Evolutionary conservation across 2,329 filamentous ascomycete species (phyloP).

Genomic region (Beauveria medogensis): DNA sequence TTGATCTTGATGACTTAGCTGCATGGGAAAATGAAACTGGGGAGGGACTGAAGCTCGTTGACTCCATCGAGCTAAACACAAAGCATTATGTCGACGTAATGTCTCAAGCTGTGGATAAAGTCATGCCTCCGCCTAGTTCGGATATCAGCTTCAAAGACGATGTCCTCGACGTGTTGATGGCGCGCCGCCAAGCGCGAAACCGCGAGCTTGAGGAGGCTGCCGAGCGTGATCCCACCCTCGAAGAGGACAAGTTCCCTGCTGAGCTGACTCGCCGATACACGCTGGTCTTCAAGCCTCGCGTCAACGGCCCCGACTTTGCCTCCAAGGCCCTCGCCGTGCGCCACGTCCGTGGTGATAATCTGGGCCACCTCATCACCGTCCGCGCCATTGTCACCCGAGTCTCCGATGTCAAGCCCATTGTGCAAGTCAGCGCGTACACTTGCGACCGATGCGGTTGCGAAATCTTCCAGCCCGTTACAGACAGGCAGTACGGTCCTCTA

Average conservation of each 20-base stretch:
- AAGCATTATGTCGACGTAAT: slow-evolving; percentile 93
- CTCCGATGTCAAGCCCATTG: slow-evolving; percentile 93
- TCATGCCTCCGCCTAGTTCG: slow-evolving; percentile 68
- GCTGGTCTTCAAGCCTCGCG: slow-evolving; percentile 87
- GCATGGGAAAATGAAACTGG: slow-evolving; percentile 68
- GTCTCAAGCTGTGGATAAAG: slow-evolving; percentile 77
- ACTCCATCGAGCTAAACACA: slow-evolving; percentile 82
- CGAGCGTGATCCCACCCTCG: slow-evolving; percentile 56
- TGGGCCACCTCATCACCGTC: slow-evolving; percentile 88
- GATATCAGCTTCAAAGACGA: slow-evolving; percentile 95
- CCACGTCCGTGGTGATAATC: slow-evolving; percentile 84
- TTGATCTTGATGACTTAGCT: slow-evolving; percentile 84
- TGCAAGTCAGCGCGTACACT: slow-evolving; percentile 97
- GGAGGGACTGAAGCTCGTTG: slow-evolving; percentile 64
- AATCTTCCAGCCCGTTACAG: slow-evolving; percentile 91
- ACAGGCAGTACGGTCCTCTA: slow-evolving; percentile 84
- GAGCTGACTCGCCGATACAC: slow-evolving; percentile 91
- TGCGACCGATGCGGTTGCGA: slow-evolving; percentile 95
- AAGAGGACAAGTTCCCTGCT: slow-evolving; percentile 77
- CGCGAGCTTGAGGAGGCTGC: slow-evolving; percentile 62
- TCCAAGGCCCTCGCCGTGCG: slow-evolving; percentile 74
- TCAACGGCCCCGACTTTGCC: slow-evolving; percentile 57
- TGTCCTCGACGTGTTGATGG: slow-evolving; percentile 93
- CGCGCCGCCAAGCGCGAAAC: slow-evolving; percentile 80
- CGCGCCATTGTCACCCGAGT: slow-evolving; percentile 91